Conservation (phyloP, 768 basidiomycete species). For the Hypholoma fasciculare region DNA sequence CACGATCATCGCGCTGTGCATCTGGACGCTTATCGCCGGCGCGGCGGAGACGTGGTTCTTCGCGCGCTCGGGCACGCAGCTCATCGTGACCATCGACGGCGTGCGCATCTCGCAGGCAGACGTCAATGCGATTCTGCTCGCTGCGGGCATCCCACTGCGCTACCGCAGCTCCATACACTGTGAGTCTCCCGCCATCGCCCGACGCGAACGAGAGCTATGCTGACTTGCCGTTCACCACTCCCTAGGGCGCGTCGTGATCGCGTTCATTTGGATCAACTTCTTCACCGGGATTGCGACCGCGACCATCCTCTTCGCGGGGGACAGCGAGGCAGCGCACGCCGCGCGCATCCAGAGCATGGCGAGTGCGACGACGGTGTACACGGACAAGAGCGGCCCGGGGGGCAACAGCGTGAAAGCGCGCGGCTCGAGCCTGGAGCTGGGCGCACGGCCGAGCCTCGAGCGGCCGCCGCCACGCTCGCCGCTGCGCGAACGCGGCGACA, state of each 20-base stretch:
- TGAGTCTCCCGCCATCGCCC: not conserved
- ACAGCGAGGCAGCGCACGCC: not conserved
- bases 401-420: not conserved
- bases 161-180: not conserved
- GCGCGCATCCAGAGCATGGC: no score
- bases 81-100: not conserved
- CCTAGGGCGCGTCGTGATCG: not conserved
- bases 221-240: not conserved
- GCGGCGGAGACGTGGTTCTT: conserved; percentile 1
- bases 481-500: not conserved
- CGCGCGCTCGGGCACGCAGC: not conserved
- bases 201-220: not conserved
- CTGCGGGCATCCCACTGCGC: not conserved
- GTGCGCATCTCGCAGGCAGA: not conserved
- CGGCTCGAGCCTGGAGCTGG: not conserved
- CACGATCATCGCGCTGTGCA: not conserved
- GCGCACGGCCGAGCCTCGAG: not conserved
- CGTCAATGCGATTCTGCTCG: not conserved
- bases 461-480: not conserved
- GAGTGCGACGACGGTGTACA: no score
- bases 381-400: not conserved
- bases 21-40: not conserved
- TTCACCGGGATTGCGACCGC: not conserved
- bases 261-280: not conserved
- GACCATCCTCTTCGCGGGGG: not conserved